Percentiles rank a stretch among this genome's conserved stretches.
phyloP scores from a whole-genome alignment of 228 moss, liverwort and hornwort species.

The Sphagnum fallax region DNA sequence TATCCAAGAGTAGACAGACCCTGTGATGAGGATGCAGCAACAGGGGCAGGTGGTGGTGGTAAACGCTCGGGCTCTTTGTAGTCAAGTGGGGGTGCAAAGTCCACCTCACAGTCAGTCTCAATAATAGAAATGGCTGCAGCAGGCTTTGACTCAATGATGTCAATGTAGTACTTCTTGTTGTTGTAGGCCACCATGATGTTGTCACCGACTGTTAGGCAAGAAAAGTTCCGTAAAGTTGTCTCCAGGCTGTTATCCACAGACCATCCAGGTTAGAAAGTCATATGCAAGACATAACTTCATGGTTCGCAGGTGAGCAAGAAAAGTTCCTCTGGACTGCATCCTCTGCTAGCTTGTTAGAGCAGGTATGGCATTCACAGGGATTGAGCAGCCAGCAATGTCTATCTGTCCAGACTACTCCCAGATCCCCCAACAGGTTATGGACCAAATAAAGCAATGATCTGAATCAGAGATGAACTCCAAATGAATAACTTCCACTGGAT shows the following conservation, averaged over 20 bases:
- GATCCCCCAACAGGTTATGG: no score
- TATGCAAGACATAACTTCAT: no score
- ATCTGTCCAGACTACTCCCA: no score
- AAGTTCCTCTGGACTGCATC: no score
- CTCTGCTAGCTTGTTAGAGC: no score
- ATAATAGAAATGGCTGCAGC: slow-evolving; percentile 92
- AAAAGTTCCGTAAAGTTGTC: slow-evolving; percentile 91
- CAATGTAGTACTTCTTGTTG: slow-evolving; percentile 97
- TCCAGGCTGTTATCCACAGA: slow-evolving; percentile 55
- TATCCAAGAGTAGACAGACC: slow-evolving; percentile 22
- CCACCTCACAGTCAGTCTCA: slow-evolving; percentile 99
- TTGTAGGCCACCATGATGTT: slow-evolving; percentile 99
- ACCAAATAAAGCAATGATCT: no score
- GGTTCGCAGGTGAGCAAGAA: no score
- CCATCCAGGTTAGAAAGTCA: no score
- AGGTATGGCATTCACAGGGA: no score
- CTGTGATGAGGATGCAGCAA: slow-evolving; percentile 56
- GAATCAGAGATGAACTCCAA: no score
- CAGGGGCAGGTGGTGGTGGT: slow-evolving; percentile 47
- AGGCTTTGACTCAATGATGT: slow-evolving; percentile 96
- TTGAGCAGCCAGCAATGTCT: no score
- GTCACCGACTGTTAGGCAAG: slow-evolving; percentile 94
- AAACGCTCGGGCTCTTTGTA: slow-evolving; percentile 93
- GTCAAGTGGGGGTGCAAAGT: slow-evolving; percentile 96
- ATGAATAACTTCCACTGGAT: no score